Evolutionary conservation across 345 rosid species (phyloP).

Genomic region (Dipteronia dyeriana): DNA sequence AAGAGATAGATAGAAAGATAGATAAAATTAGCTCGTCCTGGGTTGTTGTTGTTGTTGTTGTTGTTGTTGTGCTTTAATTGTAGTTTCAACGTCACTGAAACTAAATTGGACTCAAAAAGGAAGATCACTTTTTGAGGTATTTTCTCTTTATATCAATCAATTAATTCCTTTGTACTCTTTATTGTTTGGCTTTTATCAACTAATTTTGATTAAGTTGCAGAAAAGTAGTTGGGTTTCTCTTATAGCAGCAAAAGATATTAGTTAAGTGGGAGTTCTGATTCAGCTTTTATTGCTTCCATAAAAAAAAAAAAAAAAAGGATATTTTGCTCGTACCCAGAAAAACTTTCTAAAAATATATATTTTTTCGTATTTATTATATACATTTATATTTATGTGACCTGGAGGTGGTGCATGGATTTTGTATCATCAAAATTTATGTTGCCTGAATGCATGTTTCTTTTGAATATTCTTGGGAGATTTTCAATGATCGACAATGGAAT

Average conservation of each 20-base stretch:
- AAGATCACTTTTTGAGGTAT: slow-evolving; percentile 17
- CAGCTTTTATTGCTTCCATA: not conserved
- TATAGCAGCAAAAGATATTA: not conserved
- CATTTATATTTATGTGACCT: not conserved
- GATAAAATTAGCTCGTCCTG: slow-evolving; percentile 3
- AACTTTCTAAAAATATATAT: not conserved
- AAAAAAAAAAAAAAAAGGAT: not conserved
- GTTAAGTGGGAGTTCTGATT: slow-evolving; percentile 6
- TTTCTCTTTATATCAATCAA: not conserved
- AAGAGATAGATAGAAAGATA: not conserved
- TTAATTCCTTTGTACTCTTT: not conserved
- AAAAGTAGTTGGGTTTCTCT: slow-evolving; percentile 1
- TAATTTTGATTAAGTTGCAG: not conserved
- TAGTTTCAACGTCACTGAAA: slow-evolving; percentile 14
- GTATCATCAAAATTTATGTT: not conserved
- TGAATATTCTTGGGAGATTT: not conserved
- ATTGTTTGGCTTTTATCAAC: not conserved
- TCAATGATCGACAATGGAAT: not conserved
- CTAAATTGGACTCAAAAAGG: slow-evolving; percentile 22
- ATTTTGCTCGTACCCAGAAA: not conserved
- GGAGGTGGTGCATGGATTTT: not conserved
- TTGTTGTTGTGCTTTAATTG: slow-evolving; percentile 5
- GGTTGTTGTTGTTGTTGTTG: slow-evolving; percentile 7
- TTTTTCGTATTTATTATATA: not conserved
- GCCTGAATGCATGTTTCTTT: not conserved